Evolutionary conservation across 345 rosid species (phyloP).

Genomic region (Bretschneidera sinensis): DNA sequence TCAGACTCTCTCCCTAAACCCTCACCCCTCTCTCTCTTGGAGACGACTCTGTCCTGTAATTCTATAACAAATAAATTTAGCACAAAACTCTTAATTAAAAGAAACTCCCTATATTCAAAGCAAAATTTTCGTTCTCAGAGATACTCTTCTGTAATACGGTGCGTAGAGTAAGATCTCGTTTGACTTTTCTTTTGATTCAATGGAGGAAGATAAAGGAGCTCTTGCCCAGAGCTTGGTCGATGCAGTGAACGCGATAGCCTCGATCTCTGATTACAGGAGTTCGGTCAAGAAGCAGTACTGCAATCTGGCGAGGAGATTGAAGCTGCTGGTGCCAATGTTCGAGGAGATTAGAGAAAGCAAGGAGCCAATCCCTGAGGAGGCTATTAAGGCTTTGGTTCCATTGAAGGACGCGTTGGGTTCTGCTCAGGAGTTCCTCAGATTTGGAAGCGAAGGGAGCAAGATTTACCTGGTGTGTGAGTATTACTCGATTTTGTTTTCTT

Average conservation of each 20-base stretch:
- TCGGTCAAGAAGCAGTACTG: conserved; percentile 71
- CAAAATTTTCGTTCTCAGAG: background rate
- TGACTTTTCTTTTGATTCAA: background rate
- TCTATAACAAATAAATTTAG: background rate
- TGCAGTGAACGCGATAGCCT: conserved; percentile 58
- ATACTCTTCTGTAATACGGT: background rate
- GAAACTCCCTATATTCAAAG: background rate
- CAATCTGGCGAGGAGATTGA: conserved; percentile 72
- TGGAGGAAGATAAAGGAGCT: conserved; percentile 55
- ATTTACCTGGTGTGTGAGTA: conserved; percentile 76
- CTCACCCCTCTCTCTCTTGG: background rate
- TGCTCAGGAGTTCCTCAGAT: conserved; percentile 62
- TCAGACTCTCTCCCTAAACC: background rate
- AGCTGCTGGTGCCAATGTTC: conserved; percentile 75
- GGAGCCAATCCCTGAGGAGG: conserved; percentile 49
- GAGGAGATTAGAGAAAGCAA: conserved; percentile 73
- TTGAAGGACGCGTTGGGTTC: conserved; percentile 47
- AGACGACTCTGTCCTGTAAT: background rate
- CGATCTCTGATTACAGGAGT: conserved; percentile 51
- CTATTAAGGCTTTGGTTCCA: conserved; percentile 34
- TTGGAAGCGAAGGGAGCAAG: conserved; percentile 86
- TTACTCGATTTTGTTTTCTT: conserved; percentile 1
- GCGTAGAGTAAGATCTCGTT: background rate
- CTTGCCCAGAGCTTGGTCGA: conserved; percentile 53
- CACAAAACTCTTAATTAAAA: background rate